phyloP scores from a whole-genome alignment of 1,284 basidiomycete species.

The Amylostereum areolatum region DNA sequence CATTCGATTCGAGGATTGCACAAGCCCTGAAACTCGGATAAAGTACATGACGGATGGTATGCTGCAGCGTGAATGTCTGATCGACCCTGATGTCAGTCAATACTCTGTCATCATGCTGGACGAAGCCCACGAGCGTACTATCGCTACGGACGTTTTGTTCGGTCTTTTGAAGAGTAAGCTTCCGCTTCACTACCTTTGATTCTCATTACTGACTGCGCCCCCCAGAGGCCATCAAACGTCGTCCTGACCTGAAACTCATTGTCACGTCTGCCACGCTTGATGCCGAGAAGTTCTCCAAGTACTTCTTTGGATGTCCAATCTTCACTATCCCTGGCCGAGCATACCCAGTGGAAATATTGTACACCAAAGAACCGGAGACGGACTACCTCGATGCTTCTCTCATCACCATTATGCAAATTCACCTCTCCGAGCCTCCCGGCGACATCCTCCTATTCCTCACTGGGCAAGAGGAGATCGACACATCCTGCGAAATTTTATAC shows the following conservation, averaged over 20 bases:
- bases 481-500: slow-evolving; percentile 92
- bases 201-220: slow-evolving; percentile 15
- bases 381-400: slow-evolving; percentile 98
- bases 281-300: slow-evolving; percentile 98
- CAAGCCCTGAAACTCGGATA: slow-evolving; percentile 95
- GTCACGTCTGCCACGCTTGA: slow-evolving; percentile 99
- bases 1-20: slow-evolving; percentile 99
- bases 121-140: slow-evolving; percentile 97
- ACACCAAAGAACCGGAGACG: slow-evolving; percentile 98
- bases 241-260: slow-evolving; percentile 95
- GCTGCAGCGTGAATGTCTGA: slow-evolving; percentile 93
- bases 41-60: slow-evolving; percentile 99
- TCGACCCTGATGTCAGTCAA: slow-evolving; percentile 88
- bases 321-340: slow-evolving; percentile 99
- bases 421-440: slow-evolving; percentile 94
- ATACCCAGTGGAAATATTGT: slow-evolving; percentile 96
- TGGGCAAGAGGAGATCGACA: slow-evolving; percentile 98
- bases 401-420: slow-evolving; percentile 99
- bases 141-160: slow-evolving; percentile 96
- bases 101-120: slow-evolving; percentile 99
- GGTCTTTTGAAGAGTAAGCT: slow-evolving; percentile 90
- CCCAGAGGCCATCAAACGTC: slow-evolving; percentile 86
- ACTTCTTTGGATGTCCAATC: slow-evolving; percentile 98
- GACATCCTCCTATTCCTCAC: slow-evolving; percentile 97
- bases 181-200: neutral